Percentiles rank a stretch among this genome's conserved stretches.
phyloP scores from a whole-genome alignment of 495 filamentous ascomycete species.

The Xanthoparmelia taractica region DNA sequence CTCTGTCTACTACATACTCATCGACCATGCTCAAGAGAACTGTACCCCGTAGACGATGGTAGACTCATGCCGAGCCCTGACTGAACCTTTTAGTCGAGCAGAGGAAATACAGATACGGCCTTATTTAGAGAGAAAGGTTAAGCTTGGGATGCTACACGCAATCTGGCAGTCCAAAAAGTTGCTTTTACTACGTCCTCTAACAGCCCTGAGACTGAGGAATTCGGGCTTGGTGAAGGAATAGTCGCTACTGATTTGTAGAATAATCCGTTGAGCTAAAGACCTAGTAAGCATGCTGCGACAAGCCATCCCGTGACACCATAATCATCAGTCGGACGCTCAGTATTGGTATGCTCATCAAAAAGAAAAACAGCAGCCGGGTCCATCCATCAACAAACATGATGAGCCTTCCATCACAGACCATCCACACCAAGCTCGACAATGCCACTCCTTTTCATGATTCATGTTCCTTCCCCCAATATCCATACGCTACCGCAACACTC shows the following conservation, averaged over 20 bases:
- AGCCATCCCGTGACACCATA: not conserved
- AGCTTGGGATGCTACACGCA: too few species aligned
- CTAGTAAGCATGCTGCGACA: not conserved
- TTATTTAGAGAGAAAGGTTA: too few species aligned
- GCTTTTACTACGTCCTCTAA: too few species aligned
- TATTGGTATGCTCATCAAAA: not conserved
- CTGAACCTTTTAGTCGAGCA: too few species aligned
- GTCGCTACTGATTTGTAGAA: not conserved
- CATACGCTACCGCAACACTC: not conserved
- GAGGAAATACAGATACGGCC: too few species aligned
- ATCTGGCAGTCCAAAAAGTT: too few species aligned
- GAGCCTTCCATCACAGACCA: too few species aligned
- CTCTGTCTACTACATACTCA: too few species aligned
- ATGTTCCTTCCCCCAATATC: not conserved
- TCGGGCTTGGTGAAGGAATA: not conserved
- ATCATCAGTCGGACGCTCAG: not conserved
- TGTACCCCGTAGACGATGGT: too few species aligned
- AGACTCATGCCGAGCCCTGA: too few species aligned
- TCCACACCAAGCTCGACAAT: slow-evolving; percentile 4
- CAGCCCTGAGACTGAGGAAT: not conserved
- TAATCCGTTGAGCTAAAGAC: not conserved
- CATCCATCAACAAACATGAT: not conserved
- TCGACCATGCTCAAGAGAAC: too few species aligned
- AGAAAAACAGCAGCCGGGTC: not conserved
- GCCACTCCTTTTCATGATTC: not conserved